phyloP scores from a whole-genome alignment of 2,329 filamentous ascomycete genomes.

The Penicillium palitans region DNA sequence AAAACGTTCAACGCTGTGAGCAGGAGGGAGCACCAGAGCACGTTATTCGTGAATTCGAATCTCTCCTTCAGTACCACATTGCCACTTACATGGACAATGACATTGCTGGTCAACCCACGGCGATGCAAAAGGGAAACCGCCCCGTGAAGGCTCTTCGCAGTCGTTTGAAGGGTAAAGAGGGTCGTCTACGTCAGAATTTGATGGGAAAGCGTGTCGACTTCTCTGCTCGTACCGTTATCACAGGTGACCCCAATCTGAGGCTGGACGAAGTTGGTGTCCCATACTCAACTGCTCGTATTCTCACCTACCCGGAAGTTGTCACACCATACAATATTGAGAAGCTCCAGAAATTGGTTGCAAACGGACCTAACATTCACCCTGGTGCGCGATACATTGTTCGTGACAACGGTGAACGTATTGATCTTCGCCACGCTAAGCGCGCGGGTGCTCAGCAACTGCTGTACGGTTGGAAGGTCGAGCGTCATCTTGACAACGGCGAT shows the following conservation, averaged over 20 bases:
- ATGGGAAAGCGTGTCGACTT: constrained; percentile 99
- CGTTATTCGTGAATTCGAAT: constrained; percentile 86
- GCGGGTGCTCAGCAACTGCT: constrained; percentile 78
- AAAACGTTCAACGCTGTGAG: constrained; percentile 87
- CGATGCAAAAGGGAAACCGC: constrained; percentile 93
- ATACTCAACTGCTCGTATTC: constrained; percentile 82
- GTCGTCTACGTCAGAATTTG: constrained; percentile 93
- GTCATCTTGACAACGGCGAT: constrained; percentile 92
- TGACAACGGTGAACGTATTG: constrained; percentile 88
- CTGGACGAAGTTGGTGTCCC: constrained; percentile 97
- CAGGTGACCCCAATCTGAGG: constrained; percentile 93
- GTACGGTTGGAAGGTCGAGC: constrained; percentile 98
- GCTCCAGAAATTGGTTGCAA: constrained; percentile 83
- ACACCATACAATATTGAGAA: constrained; percentile 97
- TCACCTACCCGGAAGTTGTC: constrained; percentile 96
- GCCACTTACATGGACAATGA: constrained; percentile 99
- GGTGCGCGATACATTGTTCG: constrained; percentile 96
- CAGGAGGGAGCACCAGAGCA: constrained; percentile 89
- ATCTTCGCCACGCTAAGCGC: constrained; percentile 88
- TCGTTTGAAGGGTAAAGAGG: constrained; percentile 98
- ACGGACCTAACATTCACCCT: constrained; percentile 91
- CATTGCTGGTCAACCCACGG: constrained; percentile 91
- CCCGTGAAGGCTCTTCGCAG: constrained; percentile 96
- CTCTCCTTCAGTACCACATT: constrained; percentile 92
- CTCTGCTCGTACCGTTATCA: constrained; percentile 98